phyloP scores from a whole-genome alignment of 176 grass and related monocot species.

The Pontederia crassipes region DNA sequence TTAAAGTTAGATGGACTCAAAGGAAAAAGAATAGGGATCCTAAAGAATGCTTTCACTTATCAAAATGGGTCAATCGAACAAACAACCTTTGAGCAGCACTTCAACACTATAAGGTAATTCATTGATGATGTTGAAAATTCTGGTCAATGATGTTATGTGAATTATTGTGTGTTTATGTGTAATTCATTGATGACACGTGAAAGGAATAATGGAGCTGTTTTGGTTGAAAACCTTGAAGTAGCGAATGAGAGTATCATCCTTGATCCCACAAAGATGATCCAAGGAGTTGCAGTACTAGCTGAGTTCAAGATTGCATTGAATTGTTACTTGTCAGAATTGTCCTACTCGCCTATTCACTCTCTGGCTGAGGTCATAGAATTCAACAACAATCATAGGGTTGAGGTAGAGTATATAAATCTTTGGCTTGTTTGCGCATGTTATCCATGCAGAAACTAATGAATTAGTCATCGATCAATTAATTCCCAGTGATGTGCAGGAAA shows the following conservation, averaged over 20 bases:
- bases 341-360: constrained; percentile 34
- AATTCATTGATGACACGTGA: too few relatives aligned
- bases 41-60: constrained; percentile 27
- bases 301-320: constrained; percentile 60
- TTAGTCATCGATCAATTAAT: too few relatives aligned
- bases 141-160: too few relatives aligned
- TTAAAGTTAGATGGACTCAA: constrained; percentile 35
- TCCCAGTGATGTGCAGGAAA: constrained; percentile 27
- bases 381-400: constrained; percentile 31
- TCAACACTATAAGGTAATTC: constrained; percentile 33
- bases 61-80: constrained; percentile 2
- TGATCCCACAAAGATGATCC: constrained; percentile 31
- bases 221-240: constrained; percentile 46
- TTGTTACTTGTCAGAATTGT: constrained; percentile 32
- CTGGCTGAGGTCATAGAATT: constrained; percentile 54
- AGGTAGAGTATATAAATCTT: constrained; percentile 11
- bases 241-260: constrained; percentile 32
- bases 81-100: constrained; percentile 30
- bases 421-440: neutral
- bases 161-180: too few relatives aligned
- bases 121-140: too few relatives aligned
- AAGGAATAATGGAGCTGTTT: constrained; percentile 32
- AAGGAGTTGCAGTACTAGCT: constrained; percentile 21
- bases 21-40: constrained; percentile 40
- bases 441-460: neutral